phyloP scores from a whole-genome alignment of 805 yeast genomes.

The Kazachstania viticola region DNA sequence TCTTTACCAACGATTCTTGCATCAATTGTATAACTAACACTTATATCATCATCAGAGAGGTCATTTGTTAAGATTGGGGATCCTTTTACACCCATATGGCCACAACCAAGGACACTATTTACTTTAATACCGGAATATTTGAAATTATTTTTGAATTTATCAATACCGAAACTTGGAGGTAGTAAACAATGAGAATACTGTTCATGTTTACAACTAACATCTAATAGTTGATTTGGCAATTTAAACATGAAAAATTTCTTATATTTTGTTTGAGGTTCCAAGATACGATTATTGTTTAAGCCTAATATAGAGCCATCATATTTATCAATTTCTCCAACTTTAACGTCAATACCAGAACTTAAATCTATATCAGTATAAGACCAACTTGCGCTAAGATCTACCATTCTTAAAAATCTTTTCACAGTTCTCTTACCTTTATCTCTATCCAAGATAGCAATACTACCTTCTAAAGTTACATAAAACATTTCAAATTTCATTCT shows the following conservation, averaged over 20 bases:
- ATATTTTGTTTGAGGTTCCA: slow-evolving; percentile 39
- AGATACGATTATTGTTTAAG: slow-evolving; percentile 35
- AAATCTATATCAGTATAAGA: slow-evolving; percentile 43
- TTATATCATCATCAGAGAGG: slow-evolving; percentile 34
- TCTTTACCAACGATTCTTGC: slow-evolving; percentile 44
- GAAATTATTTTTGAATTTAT: slow-evolving; percentile 21
- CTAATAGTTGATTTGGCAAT: slow-evolving; percentile 43
- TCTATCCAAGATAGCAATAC: slow-evolving; percentile 24
- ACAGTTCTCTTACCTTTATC: slow-evolving; percentile 25
- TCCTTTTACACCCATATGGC: slow-evolving; percentile 39
- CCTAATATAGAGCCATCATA: slow-evolving; percentile 40
- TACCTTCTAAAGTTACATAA: slow-evolving; percentile 38
- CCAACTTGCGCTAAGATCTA: slow-evolving; percentile 45
- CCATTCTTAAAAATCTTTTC: slow-evolving; percentile 47
- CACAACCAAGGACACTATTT: slow-evolving; percentile 33
- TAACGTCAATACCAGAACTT: slow-evolving; percentile 39
- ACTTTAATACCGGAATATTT: slow-evolving; percentile 25
- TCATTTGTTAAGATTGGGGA: slow-evolving; percentile 45
- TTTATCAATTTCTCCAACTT: slow-evolving; percentile 32
- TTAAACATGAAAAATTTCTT: slow-evolving; percentile 50
- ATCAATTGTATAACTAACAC: slow-evolving; percentile 44
- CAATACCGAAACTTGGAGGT: slow-evolving; percentile 34
- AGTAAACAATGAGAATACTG: slow-evolving; percentile 29
- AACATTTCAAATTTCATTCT: slow-evolving; percentile 54
- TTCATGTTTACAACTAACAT: slow-evolving; percentile 39